phyloP scores from a whole-genome alignment of 768 basidiomycete genomes.

The Postia placenta region DNA sequence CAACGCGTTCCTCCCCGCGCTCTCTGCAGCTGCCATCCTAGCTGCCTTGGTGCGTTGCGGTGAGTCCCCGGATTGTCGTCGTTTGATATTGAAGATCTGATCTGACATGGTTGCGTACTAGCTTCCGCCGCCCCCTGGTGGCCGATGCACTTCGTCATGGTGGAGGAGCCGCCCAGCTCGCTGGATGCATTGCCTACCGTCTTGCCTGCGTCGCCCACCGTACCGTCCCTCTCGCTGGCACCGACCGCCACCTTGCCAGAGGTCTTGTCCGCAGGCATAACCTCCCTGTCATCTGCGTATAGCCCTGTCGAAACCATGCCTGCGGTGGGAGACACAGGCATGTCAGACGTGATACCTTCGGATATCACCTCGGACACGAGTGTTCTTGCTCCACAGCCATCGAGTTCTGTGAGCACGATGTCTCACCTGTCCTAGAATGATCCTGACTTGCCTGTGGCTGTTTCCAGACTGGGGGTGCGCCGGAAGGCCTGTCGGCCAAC shows the following conservation, averaged over 20 bases:
- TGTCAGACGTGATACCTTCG: background rate
- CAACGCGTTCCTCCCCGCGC: background rate
- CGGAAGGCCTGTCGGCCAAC: background rate
- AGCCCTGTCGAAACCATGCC: background rate
- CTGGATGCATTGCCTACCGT: background rate
- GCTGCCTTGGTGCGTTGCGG: background rate
- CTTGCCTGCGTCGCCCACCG: background rate
- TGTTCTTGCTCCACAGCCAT: background rate
- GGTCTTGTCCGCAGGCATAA: background rate
- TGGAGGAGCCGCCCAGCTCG: background rate
- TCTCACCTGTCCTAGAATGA: background rate
- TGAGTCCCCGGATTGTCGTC: background rate
- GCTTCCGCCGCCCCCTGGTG: conserved; percentile 2
- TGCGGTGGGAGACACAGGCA: background rate
- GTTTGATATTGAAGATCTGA: background rate
- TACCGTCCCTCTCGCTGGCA: background rate
- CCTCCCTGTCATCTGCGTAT: background rate
- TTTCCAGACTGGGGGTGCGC: background rate
- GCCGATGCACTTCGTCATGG: conserved; percentile 4
- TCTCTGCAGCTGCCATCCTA: background rate
- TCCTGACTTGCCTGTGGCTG: background rate
- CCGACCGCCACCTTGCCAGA: background rate
- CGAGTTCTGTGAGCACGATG: background rate
- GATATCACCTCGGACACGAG: too few relatives aligned
- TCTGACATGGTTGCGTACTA: background rate